phyloP scores from a whole-genome alignment of 2,329 filamentous ascomycete species.

The Botryosphaeria dothidea region DNA sequence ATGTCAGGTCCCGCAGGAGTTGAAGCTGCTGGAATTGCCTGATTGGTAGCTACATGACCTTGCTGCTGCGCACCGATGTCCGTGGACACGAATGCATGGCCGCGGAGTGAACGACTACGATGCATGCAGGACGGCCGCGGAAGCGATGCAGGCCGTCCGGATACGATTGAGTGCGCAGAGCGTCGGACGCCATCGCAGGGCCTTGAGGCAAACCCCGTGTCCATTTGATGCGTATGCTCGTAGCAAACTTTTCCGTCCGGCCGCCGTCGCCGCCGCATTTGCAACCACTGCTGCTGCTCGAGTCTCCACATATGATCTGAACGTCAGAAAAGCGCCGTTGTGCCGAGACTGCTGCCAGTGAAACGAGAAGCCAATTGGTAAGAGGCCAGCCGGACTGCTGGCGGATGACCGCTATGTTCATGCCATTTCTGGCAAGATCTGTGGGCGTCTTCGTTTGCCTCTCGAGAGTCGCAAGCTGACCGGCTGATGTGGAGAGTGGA shows the following conservation, averaged over 20 bases:
- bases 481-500: neutral
- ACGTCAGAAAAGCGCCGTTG: neutral
- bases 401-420: neutral
- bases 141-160: neutral
- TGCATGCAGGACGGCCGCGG: neutral
- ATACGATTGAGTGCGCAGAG: neutral
- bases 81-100: neutral
- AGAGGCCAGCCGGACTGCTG: neutral
- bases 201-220: neutral
- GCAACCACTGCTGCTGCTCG: neutral
- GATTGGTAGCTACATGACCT: neutral
- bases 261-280: neutral
- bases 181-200: neutral
- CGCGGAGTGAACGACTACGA: neutral
- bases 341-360: neutral
- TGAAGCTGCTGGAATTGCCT: neutral
- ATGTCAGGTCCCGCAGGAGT: slow-evolving; percentile 7
- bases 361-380: neutral
- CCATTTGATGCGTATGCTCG: neutral
- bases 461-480: neutral
- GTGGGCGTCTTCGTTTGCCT: neutral
- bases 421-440: neutral
- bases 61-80: neutral
- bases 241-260: neutral
- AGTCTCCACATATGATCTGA: slow-evolving; percentile 5